Evolutionary conservation across 129 eudicot genomes (phyloP), one percentile per base, ranked within the genome.

Genomic region (Ambrosia artemisiifolia): DNA sequence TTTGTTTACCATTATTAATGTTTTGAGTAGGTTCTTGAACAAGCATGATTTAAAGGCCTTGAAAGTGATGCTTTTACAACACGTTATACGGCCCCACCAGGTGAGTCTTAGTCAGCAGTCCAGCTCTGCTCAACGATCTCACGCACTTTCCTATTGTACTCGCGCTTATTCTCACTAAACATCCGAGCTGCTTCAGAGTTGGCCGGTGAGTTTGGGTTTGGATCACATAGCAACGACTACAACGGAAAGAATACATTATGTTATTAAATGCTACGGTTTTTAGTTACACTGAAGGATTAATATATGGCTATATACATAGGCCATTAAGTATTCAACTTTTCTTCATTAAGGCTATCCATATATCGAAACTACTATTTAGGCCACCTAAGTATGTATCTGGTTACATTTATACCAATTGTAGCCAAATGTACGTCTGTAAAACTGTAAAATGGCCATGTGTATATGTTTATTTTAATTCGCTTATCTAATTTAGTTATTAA

Each of bases 91-190:
- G 54, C 34, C 57, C 36, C 17, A 9, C 61, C 40, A 33, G 11
- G 16, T n/a, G 63, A 36, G 6, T 56, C 62, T 79, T 73, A 88
- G 80, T 88, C 96, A 3, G 96, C 96, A 6, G 91, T 88, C 96
- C 96, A 88, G 86, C 96, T 88, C 80, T 88, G 96, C 81, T 88
- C 95, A 72, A 88, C 95, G 60, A 88, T 82, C 57, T 88, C 91
- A 55, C 87, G 87, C 44, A 88, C 96, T 79, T 78, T 88, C 33
- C 95, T 80, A 60, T 88, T 88, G 78, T 88, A 88, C 50, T 88
- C 95, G 1, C 91, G 84, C 78, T 88, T 88, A 66, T 83, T 85
- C 87, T 88, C 91, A 71, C 89, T 88, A 75, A 83, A 88, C 87
- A 88, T 13, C 28, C 91, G 80, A 16, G 96, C 96, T 47, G 96